These are phyloP conservation scores for Coemansia sp. DNA, from an alignment of 192 early-diverging fungal species.

Conservation along the genomic window DNA sequence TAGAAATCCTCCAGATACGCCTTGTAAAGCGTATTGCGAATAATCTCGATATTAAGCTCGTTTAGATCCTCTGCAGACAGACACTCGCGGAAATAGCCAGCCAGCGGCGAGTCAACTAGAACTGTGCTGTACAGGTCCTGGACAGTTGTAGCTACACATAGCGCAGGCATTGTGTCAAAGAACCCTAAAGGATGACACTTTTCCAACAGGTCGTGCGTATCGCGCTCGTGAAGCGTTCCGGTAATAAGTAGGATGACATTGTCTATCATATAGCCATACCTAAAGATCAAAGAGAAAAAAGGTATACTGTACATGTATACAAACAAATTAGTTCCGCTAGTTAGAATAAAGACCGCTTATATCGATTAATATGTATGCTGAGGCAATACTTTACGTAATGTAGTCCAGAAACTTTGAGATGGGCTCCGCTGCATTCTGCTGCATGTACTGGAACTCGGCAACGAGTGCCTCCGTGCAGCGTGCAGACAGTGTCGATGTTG, in stretches of 20 bases:
- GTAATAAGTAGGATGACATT: constrained; percentile 98
- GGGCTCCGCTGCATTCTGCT: constrained; percentile 78
- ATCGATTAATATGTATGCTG: too few relatives aligned
- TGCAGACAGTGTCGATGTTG: constrained; percentile 90
- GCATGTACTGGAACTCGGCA: constrained; percentile 90
- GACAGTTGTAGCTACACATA: constrained; percentile 96
- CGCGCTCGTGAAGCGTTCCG: constrained; percentile 96
- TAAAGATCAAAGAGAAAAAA: background rate
- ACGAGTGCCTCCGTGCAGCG: constrained; percentile 88
- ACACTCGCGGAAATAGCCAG: constrained; percentile 97
- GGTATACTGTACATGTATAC: background rate
- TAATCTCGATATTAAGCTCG: constrained; percentile 99
- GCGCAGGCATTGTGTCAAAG: constrained; percentile 97
- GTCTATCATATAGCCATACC: constrained; percentile 96
- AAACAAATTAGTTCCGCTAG: too few relatives aligned
- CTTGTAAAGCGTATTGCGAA: constrained; percentile 98
- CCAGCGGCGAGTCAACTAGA: constrained; percentile 95
- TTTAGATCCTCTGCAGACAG: constrained; percentile 96
- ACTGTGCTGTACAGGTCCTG: constrained; percentile 95
- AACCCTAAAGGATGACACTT: constrained; percentile 97
- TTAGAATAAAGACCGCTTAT: too few relatives aligned
- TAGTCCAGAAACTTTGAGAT: constrained; percentile 94
- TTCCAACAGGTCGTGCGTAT: constrained; percentile 95
- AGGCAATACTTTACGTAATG: constrained; percentile 70
- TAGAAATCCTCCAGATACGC: constrained; percentile 99